Evolutionary conservation across 768 basidiomycete genomes (phyloP), one percentile per base, ranked within the genome.

Genomic region (Boletus edulis): DNA sequence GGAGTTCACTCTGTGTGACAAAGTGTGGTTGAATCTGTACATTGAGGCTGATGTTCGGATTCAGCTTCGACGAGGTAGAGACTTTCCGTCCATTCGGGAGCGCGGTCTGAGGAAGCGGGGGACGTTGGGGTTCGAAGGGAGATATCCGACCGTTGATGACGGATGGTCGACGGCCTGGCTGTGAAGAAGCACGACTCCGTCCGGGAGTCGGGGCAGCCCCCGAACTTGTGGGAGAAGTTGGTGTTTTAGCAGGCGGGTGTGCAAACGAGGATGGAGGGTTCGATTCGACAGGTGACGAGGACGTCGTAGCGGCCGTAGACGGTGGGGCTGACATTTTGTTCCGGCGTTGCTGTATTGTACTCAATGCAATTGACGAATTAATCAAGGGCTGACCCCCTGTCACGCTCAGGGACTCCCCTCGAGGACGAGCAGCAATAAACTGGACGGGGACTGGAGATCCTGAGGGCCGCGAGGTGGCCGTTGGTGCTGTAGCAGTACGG

Each of bases 121-220:
- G 85, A 45, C 71, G 76, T 39, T 75, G 76, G 45, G 55, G 58
- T 61, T 81, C 85, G 49, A 73, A 74, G 51, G 76, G 84, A 40
- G 80, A 83, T 58, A 75, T 74, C 45, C 79, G 75, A 46, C 81
- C 78, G 58, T 79, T 76, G 35, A 76, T 68, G 31, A 83, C 57
- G 14, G 86, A 82, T 24, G 88, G 87, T 52, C 87, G 76, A 53
- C 87, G 80, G 27, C 84, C 86, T 41, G 91, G 89, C 59, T 92
- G 91, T 38, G 91, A 91, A 13, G 81, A 82, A 35, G 91, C 87
- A 45, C 91, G 81, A 53, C 65, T 78, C 54, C 91, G 81, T 20
- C 72, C 72, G 0, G 76, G 75, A 31, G 65, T 67, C 2, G 76
- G 68, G 27, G 69, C 65, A 38, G 66, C 62, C 51, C 71, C 66